Percentiles rank a stretch among this genome's conserved stretches.
Evolutionary conservation across 1,139 yeast species (phyloP).

Genomic region (Wickerhamiella infanticola): DNA sequence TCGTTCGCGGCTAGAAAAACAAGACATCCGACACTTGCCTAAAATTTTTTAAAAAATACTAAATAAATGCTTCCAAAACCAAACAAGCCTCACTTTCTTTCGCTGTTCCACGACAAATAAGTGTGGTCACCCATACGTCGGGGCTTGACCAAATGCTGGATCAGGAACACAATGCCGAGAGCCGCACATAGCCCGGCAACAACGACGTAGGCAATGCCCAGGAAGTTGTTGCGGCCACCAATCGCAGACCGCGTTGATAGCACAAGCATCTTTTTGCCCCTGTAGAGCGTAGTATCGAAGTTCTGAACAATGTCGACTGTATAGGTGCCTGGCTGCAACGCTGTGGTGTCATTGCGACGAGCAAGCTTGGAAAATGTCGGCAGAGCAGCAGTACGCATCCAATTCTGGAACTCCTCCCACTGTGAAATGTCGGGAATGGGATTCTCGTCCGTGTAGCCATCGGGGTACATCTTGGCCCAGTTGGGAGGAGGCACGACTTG

Average conservation of each 20-base stretch:
- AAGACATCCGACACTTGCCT: too few relatives aligned
- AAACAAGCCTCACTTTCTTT: slow-evolving; percentile 5
- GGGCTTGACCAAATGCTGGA: slow-evolving; percentile 50
- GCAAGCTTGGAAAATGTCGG: slow-evolving; percentile 75
- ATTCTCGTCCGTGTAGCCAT: slow-evolving; percentile 75
- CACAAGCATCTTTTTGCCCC: slow-evolving; percentile 70
- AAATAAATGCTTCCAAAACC: not conserved
- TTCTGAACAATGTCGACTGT: slow-evolving; percentile 61
- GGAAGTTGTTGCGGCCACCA: slow-evolving; percentile 79
- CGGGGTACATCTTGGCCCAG: slow-evolving; percentile 73
- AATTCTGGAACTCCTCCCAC: slow-evolving; percentile 82
- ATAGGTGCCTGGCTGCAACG: slow-evolving; percentile 51
- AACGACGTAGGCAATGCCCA: slow-evolving; percentile 81
- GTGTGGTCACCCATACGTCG: slow-evolving; percentile 61
- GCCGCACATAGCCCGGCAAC: slow-evolving; percentile 80
- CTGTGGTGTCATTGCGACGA: slow-evolving; percentile 56
- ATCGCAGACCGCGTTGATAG: slow-evolving; percentile 71
- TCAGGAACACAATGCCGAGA: slow-evolving; percentile 42
- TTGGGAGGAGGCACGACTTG: slow-evolving; percentile 93
- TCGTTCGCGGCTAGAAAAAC: too few relatives aligned
- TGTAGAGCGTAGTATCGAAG: slow-evolving; percentile 72
- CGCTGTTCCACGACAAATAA: slow-evolving; percentile 57
- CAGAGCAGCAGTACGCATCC: slow-evolving; percentile 95
- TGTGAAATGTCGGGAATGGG: slow-evolving; percentile 59
- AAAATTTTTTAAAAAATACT: not conserved